Percentiles rank a stretch among this genome's conserved stretches.
Conservation (phyloP, 1,139 yeast genomes). For the Pichia sp. region DNA sequence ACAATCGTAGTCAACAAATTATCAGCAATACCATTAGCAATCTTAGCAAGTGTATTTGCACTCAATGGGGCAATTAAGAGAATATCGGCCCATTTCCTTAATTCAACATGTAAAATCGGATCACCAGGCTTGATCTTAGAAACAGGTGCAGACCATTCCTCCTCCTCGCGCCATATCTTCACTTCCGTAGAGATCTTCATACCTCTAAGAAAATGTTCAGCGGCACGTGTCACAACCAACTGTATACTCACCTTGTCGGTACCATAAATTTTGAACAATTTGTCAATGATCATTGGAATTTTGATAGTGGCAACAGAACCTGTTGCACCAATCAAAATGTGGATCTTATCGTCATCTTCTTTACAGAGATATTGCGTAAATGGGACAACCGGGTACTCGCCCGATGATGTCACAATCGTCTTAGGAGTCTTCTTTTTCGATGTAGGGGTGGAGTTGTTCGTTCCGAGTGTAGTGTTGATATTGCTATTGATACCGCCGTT, state of each 20-base stretch:
- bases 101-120: slow-evolving; percentile 75
- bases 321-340: slow-evolving; percentile 83
- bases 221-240: slow-evolving; percentile 74
- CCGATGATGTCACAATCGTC: slow-evolving; percentile 41
- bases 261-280: slow-evolving; percentile 69
- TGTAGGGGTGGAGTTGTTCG: background rate
- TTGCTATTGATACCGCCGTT: background rate
- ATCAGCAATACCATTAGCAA: slow-evolving; percentile 87
- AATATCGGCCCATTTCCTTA: slow-evolving; percentile 94
- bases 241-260: slow-evolving; percentile 70
- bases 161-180: slow-evolving; percentile 89
- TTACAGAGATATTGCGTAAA: slow-evolving; percentile 63
- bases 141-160: slow-evolving; percentile 70
- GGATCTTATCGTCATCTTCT: slow-evolving; percentile 76
- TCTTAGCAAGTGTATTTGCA: slow-evolving; percentile 88
- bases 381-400: slow-evolving; percentile 59
- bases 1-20: slow-evolving; percentile 78
- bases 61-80: slow-evolving; percentile 87
- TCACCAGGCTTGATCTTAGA: slow-evolving; percentile 38
- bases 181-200: slow-evolving; percentile 74
- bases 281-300: slow-evolving; percentile 79
- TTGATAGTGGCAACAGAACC: slow-evolving; percentile 97
- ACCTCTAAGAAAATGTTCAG: slow-evolving; percentile 77
- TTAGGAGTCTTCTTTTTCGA: slow-evolving; percentile 25
- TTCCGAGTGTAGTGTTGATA: slow-evolving; percentile 6